Percentiles rank a stretch among this genome's conserved stretches.
Conservation (phyloP, 2,329 filamentous ascomycete species). For the Monilinia polystroma region DNA sequence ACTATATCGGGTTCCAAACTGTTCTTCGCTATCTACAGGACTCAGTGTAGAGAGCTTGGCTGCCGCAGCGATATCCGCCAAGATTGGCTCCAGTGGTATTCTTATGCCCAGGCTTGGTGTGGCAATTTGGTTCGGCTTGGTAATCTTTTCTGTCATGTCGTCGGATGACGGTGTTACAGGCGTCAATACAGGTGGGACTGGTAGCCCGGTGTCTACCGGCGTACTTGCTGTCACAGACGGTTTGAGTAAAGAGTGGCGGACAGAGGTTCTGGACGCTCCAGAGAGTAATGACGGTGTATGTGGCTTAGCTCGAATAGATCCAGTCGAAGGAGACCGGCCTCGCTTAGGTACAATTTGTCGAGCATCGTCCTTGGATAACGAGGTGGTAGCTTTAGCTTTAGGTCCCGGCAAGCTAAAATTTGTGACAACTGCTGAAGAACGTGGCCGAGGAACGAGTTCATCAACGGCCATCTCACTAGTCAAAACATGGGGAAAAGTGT, state of each 20-base stretch:
- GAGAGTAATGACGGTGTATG: slow-evolving; percentile 34
- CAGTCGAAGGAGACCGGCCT: slow-evolving; percentile 1
- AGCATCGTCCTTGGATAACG: neutral
- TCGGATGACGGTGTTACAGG: slow-evolving; percentile 3
- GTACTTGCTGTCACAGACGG: slow-evolving; percentile 28
- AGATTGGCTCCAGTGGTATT: slow-evolving; percentile 15
- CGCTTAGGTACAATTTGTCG: neutral
- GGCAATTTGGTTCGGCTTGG: neutral
- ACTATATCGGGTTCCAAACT: too few relatives aligned
- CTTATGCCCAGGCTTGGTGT: slow-evolving; percentile 15
- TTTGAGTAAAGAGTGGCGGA: slow-evolving; percentile 36
- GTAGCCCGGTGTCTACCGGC: slow-evolving; percentile 32
- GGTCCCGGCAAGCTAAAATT: slow-evolving; percentile 37
- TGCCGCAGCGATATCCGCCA: slow-evolving; percentile 17
- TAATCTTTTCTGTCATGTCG: neutral
- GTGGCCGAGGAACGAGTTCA: slow-evolving; percentile 19
- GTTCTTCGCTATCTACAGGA: neutral
- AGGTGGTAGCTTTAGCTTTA: slow-evolving; percentile 20
- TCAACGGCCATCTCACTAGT: slow-evolving; percentile 28
- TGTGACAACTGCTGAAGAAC: slow-evolving; percentile 34
- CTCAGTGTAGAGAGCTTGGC: slow-evolving; percentile 10
- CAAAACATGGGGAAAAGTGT: slow-evolving; percentile 33
- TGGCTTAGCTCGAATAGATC: slow-evolving; percentile 22
- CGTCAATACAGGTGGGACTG: slow-evolving; percentile 33
- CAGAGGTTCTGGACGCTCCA: slow-evolving; percentile 31